These are phyloP conservation scores for Aspergillus sp. DNA, from an alignment of 2,329 filamentous ascomycete genomes.

Conservation along the genomic window DNA sequence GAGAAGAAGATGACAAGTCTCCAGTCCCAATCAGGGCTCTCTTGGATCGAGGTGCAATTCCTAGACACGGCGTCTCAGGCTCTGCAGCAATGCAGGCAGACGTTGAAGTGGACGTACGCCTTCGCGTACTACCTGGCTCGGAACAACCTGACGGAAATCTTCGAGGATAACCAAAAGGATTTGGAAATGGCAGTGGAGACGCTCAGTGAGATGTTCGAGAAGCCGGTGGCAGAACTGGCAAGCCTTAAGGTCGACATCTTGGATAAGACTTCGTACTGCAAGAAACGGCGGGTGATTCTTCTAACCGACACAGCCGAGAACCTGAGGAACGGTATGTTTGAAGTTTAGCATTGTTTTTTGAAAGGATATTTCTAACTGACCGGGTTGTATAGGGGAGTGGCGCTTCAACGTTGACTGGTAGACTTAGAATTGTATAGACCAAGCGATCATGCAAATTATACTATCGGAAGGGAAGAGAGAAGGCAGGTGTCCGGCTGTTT, in stretches of 20 bases:
- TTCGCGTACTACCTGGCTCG: constrained; percentile 97
- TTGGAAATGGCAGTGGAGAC: constrained; percentile 96
- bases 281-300: constrained; percentile 83
- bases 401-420: constrained; percentile 47
- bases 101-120: constrained; percentile 98
- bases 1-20: constrained; percentile 99
- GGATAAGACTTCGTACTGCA: constrained; percentile 98
- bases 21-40: constrained; percentile 91
- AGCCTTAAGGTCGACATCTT: constrained; percentile 94
- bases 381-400: constrained; percentile 40
- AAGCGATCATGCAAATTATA: constrained; percentile 11
- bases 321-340: constrained; percentile 72
- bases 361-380: not conserved
- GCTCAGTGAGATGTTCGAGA: constrained; percentile 99
- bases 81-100: constrained; percentile 95
- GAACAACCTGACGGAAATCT: constrained; percentile 95
- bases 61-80: constrained; percentile 90
- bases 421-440: constrained; percentile 20
- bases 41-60: constrained; percentile 99
- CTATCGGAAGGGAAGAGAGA: not conserved
- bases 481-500: not conserved
- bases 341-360: not conserved
- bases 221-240: constrained; percentile 82
- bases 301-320: constrained; percentile 92
- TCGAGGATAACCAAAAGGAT: constrained; percentile 98